Conservation (phyloP, 805 yeast genomes). For the Yueomyces sinensis region DNA sequence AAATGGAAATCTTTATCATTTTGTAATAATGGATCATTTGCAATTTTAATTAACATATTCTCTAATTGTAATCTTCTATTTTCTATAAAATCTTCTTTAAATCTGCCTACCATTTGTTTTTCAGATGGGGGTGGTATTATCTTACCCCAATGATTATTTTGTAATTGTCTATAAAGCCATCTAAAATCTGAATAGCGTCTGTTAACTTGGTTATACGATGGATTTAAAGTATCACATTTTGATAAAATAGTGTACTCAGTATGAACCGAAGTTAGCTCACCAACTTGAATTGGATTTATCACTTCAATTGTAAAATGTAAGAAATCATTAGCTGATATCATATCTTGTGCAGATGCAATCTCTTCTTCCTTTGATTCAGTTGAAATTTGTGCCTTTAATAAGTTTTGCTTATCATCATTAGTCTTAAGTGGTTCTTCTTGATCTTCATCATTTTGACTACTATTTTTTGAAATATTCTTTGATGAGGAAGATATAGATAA, state of each 20-base stretch:
- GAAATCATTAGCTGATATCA: constrained; percentile 11
- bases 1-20: constrained; percentile 62
- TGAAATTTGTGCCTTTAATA: not conserved
- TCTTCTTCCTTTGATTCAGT: constrained; percentile 3
- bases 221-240: constrained; percentile 27
- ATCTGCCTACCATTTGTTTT: constrained; percentile 85
- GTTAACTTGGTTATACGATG: constrained; percentile 44
- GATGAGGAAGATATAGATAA: constrained; percentile 9
- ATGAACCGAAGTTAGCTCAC: constrained; percentile 80
- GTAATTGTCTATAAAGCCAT: constrained; percentile 82
- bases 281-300: constrained; percentile 85
- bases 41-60: constrained; percentile 70
- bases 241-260: constrained; percentile 75
- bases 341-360: not conserved
- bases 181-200: constrained; percentile 83
- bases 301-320: constrained; percentile 47
- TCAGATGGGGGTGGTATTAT: constrained; percentile 92
- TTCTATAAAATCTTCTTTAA: constrained; percentile 82
- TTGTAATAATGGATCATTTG: constrained; percentile 39
- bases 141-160: constrained; percentile 73
- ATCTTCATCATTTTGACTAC: not conserved
- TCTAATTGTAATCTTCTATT: constrained; percentile 57
- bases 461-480: not conserved
- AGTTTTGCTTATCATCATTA: not conserved
- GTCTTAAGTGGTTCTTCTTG: not conserved